Conservation (phyloP, 352 stramenopile species). For the Globisporangium paroecandrum region DNA sequence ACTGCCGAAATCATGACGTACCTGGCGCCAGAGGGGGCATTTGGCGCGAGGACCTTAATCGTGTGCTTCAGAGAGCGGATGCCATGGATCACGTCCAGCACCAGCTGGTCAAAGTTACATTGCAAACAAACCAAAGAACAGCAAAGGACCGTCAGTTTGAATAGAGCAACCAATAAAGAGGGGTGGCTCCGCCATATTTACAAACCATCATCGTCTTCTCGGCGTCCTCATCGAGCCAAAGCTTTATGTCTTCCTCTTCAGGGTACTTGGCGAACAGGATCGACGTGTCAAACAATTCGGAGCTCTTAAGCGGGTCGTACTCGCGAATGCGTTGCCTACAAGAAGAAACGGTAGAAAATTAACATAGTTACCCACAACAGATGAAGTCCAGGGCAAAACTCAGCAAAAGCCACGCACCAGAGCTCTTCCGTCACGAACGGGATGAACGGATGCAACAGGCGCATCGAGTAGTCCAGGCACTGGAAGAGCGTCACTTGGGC, state of each 20-base stretch:
- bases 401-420: constrained; percentile 72
- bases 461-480: constrained; percentile 94
- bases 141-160: background rate
- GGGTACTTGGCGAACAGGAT: constrained; percentile 81
- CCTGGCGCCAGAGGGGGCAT: constrained; percentile 25
- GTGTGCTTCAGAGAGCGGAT: constrained; percentile 91
- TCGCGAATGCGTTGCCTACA: constrained; percentile 59
- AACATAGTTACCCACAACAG: background rate
- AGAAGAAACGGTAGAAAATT: background rate
- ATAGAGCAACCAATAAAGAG: background rate
- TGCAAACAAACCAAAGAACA: background rate
- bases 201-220: constrained; percentile 84
- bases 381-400: background rate
- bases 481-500: constrained; percentile 93
- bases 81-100: constrained; percentile 89
- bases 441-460: constrained; percentile 98
- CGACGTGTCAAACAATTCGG: constrained; percentile 34
- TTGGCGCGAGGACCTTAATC: constrained; percentile 65
- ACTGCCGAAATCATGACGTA: constrained; percentile 9
- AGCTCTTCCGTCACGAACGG: constrained; percentile 99
- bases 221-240: constrained; percentile 74
- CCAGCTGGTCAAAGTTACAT: constrained; percentile 29
- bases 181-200: background rate
- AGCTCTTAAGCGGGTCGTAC: constrained; percentile 34
- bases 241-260: constrained; percentile 68